Evolutionary conservation across 352 stramenopile species (phyloP).

Genomic region (Pythium phragmiticola): DNA sequence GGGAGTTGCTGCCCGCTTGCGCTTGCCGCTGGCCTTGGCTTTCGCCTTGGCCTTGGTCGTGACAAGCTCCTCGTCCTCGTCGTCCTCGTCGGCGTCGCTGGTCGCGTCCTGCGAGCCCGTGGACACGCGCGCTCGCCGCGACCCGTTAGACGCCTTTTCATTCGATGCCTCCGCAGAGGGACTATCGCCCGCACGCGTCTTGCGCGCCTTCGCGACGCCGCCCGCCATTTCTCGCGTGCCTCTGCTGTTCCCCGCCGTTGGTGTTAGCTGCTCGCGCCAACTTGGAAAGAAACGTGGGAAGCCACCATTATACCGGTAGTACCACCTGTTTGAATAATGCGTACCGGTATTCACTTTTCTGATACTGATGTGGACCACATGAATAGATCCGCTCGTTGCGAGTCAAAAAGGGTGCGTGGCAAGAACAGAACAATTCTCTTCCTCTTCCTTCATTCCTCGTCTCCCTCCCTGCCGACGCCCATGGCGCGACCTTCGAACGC

Average conservation of each 20-base stretch:
- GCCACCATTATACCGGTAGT: slow-evolving; percentile 13
- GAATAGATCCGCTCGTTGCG: not conserved
- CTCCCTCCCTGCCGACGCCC: not conserved
- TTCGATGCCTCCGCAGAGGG: not conserved
- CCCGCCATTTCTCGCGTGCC: slow-evolving; percentile 1
- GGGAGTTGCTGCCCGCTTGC: slow-evolving; percentile 15
- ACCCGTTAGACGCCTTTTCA: not conserved
- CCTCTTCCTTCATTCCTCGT: not conserved
- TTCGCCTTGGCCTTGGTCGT: not conserved
- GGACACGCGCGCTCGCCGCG: slow-evolving; percentile 8
- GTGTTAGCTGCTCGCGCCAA: slow-evolving; percentile 23
- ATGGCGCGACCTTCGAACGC: slow-evolving; percentile 9
- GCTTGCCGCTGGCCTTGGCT: slow-evolving; percentile 8
- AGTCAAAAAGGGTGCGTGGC: not conserved
- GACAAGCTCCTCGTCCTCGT: slow-evolving; percentile 9
- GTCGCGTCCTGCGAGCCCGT: slow-evolving; percentile 28
- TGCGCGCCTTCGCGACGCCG: slow-evolving; percentile 22
- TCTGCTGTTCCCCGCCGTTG: not conserved
- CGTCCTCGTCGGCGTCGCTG: slow-evolving; percentile 22
- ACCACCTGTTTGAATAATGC: slow-evolving; percentile 6
- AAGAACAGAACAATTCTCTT: not conserved
- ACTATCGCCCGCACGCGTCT: slow-evolving; percentile 27
- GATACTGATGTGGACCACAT: slow-evolving; percentile 9
- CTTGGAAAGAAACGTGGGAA: slow-evolving; percentile 12
- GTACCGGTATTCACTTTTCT: slow-evolving; percentile 15